Percentiles rank a stretch among this genome's conserved stretches.
Conservation (phyloP, 2,329 filamentous ascomycete genomes). For the Didymella pinodella region DNA sequence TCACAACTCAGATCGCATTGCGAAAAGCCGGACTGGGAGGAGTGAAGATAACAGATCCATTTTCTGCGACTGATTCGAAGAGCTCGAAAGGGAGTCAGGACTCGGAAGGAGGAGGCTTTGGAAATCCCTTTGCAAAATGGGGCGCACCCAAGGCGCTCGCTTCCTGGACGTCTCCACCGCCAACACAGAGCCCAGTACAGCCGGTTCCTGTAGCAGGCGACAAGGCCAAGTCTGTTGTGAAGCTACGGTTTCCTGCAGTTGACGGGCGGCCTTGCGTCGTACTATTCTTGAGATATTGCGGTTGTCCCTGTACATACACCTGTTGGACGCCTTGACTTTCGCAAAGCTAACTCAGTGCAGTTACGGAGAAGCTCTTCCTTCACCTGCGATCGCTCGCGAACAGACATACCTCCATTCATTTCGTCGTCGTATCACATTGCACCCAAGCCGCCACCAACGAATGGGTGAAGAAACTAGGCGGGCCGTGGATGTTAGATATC, state of each 20-base stretch:
- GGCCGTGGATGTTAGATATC: slow-evolving; percentile 64
- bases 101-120: slow-evolving; percentile 29
- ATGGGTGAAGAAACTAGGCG: slow-evolving; percentile 66
- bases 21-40: slow-evolving; percentile 64
- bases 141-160: slow-evolving; percentile 42
- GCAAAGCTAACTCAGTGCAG: slow-evolving; percentile 24
- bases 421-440: slow-evolving; percentile 68
- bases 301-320: slow-evolving; percentile 43
- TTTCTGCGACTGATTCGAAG: slow-evolving; percentile 36
- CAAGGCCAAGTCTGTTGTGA: slow-evolving; percentile 38
- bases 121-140: slow-evolving; percentile 50
- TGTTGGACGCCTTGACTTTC: neutral
- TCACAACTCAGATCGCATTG: slow-evolving; percentile 66
- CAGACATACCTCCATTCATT: slow-evolving; percentile 60
- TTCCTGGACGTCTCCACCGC: slow-evolving; percentile 46
- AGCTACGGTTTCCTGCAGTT: slow-evolving; percentile 42
- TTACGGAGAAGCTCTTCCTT: slow-evolving; percentile 61
- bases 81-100: slow-evolving; percentile 37
- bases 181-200: slow-evolving; percentile 37
- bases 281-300: slow-evolving; percentile 46
- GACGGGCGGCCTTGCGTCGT: slow-evolving; percentile 44
- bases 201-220: slow-evolving; percentile 40
- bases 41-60: slow-evolving; percentile 54
- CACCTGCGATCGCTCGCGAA: slow-evolving; percentile 63
- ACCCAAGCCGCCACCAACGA: slow-evolving; percentile 63